These are phyloP conservation scores for Decorospora gaudefroyi DNA, from an alignment of 2,329 filamentous ascomycete genomes.

Conservation along the genomic window DNA sequence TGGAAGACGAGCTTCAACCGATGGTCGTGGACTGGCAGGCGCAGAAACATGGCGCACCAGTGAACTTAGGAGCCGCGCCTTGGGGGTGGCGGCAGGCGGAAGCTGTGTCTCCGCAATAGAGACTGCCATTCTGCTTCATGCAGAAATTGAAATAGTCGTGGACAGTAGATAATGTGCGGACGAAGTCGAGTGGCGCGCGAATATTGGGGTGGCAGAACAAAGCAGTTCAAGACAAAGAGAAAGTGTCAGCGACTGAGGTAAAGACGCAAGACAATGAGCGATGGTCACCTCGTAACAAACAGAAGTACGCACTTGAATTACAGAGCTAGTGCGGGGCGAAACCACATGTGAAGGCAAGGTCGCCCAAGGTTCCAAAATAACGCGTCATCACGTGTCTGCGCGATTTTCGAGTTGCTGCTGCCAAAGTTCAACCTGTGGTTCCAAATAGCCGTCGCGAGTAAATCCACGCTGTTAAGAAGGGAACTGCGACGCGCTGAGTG, in stretches of 20 bases:
- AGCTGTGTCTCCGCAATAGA: neutral
- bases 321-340: neutral
- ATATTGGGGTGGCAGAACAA: slow-evolving; percentile 2
- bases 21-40: slow-evolving; percentile 1
- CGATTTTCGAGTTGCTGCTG: neutral
- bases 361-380: neutral
- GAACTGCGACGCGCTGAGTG: no score
- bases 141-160: neutral
- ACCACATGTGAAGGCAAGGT: neutral
- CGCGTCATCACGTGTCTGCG: slow-evolving; percentile 9
- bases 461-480: no score
- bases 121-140: neutral
- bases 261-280: no score
- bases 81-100: neutral
- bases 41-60: slow-evolving; percentile 15
- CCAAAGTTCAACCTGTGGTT: no score
- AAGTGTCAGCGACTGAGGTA: no score
- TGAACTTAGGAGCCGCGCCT: slow-evolving; percentile 1
- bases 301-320: slow-evolving; percentile 1
- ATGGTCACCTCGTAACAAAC: neutral
- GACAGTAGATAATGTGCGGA: neutral
- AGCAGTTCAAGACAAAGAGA: no score
- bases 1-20: neutral
- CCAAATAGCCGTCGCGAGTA: no score
- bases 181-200: neutral